Evolutionary conservation across 1,284 basidiomycete species (phyloP), one percentile per base, ranked within the genome.

Genomic region (Cryptococcus sp.): DNA sequence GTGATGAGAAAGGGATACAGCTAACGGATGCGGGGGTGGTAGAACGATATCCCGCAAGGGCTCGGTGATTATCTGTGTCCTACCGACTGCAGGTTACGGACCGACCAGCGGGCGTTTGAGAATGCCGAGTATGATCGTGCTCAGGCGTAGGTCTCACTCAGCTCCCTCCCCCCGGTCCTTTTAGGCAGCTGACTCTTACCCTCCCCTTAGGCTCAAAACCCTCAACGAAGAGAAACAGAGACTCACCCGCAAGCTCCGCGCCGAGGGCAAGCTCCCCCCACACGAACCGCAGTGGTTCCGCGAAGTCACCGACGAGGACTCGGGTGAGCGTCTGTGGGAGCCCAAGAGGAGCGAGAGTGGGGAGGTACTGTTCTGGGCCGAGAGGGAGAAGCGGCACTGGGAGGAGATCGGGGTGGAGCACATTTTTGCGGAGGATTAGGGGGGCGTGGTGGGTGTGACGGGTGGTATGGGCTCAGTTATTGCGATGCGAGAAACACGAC

Each of bases 41-140:
- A 70, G 70, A 76, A 76, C 59, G 79, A 81, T 66, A 76, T 80
- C 52, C 71, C 79, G 48, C 39, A 62, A 37, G 80, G 77, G 4
- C 79, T 98, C 12, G 81, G 81, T 59, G 84, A 84, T 2, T 92
- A 84, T 76, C 67, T 98, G 4, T 87, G 87, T 36, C 90, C 91
- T 1, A 98, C 95, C 1, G 95, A 98, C 77, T 98, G 94, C 72
- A 85, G 95, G 1, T 77, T 97, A 46, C 84, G 95, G 0, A 94
- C 93, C 0, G 95, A 98, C 73, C 91, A 97, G 75, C 82, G 91
- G 28, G 92, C 93, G n/a, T 96, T 96, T 68, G 93, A 97, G 81
- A 78, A 85, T 63, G 93, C 92, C n/a, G 81, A 84, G 70, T 97
- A 93, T 69, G 93, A 97, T 65, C 80, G 84, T 37, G 95, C 95